Conservation (phyloP, 2,329 filamentous ascomycete species). For the Cercospora citrullina region DNA sequence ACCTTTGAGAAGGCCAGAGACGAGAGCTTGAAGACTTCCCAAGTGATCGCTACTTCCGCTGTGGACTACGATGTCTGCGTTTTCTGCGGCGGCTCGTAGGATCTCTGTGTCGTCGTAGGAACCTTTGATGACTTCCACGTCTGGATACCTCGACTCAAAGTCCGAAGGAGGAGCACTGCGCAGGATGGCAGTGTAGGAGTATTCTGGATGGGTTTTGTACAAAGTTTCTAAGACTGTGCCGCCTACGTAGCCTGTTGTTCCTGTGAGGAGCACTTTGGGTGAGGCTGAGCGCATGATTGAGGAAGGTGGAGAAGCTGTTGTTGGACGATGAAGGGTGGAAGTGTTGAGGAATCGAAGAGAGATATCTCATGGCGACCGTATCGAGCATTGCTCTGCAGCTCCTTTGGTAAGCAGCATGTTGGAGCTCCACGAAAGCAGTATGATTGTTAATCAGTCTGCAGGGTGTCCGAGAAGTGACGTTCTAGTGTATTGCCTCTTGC, state of each 20-base stretch:
- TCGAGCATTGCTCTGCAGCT: background rate
- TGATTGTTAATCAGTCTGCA: background rate
- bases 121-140: background rate
- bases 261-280: background rate
- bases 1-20: background rate
- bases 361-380: background rate
- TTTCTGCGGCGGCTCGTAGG: background rate
- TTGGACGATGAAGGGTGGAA: background rate
- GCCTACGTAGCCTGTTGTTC: background rate
- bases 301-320: background rate
- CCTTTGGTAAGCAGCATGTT: background rate
- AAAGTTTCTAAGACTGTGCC: background rate
- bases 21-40: background rate
- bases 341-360: background rate
- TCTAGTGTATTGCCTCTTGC: background rate
- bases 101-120: background rate
- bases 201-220: background rate
- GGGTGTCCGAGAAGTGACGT: background rate
- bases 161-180: background rate
- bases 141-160: background rate
- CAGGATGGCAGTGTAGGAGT: background rate
- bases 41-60: background rate
- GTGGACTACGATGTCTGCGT: background rate
- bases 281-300: background rate
- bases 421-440: background rate